Evolutionary conservation across 305 asterid species (phyloP), one percentile per base, ranked within the genome.

Genomic region (Plantago lanceolata): DNA sequence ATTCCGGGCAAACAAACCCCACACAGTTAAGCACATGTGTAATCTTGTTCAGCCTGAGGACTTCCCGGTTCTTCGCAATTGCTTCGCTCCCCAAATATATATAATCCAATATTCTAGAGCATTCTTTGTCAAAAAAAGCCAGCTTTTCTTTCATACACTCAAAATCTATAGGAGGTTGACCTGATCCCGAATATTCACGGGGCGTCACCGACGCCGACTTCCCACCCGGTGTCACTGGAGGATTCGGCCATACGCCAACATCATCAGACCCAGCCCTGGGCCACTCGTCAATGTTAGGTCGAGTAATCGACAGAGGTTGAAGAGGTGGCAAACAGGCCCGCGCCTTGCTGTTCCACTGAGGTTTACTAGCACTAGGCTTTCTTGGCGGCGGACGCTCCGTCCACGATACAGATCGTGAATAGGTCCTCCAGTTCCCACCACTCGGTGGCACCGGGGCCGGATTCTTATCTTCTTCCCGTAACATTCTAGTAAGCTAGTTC

Each of bases 11-110:
- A 48, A 76, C 81, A 58, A 70, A 84, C 17, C 99, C 97, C 60
- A 86, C 99, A 66, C 99, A 93, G 73, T 93, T 93, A 71, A 93
- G 82, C 73, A 93, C 99, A 67, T 93, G 97, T 45, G 99, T 93
- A 19, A 93, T 86, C 33, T 85, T 82, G 57, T 85, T 81, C 76
- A 73, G 75, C 16, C 75, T 82, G 62, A 90, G 96, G 63, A 80
- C 67, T 61, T 83, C 95, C 5, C 89, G 82, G 48, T 84, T 82
- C 87, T 85, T 87, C 29, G 99, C 99, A 57, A 90, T 71, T 0
- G 81, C 82, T 65, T 90, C 95, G 56, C 97, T 81, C 68, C 99
- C 97, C 68, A 93, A 79, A 70, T 81, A 93, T 49, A 93, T 67
- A 63, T 93, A 87, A 71, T 85, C 94, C 21, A 85, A 73, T 76